Percentiles rank a stretch among this genome's conserved stretches.
phyloP scores from a whole-genome alignment of 129 eudicot genomes.

The Arctium lappa region DNA sequence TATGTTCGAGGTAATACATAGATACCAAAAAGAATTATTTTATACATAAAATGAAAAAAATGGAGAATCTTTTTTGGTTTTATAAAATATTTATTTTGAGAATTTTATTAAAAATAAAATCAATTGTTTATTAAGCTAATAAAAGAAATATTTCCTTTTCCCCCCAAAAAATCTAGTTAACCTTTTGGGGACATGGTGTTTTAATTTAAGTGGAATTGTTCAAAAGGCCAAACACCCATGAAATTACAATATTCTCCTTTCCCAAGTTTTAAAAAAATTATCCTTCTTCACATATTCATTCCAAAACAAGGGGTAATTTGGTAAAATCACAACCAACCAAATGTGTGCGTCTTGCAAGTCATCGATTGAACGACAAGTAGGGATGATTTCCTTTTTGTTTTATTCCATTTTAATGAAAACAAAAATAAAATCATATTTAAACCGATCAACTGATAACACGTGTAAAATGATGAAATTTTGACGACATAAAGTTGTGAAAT shows the following conservation, averaged over 20 bases:
- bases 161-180: neutral
- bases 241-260: neutral
- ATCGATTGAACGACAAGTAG: neutral
- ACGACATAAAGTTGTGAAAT: neutral
- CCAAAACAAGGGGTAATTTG: neutral
- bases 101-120: neutral
- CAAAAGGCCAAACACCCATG: conserved; percentile 9
- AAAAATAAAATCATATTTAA: neutral
- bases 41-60: too few relatives aligned
- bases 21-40: too few relatives aligned
- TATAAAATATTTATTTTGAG: neutral
- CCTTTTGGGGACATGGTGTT: conserved; percentile 19
- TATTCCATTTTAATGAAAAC: neutral
- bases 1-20: too few relatives aligned
- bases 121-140: neutral
- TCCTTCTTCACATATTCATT: neutral
- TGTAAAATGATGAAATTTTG: neutral
- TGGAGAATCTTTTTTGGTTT: neutral
- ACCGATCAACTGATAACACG: neutral
- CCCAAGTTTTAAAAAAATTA: neutral
- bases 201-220: neutral
- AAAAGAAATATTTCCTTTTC: neutral
- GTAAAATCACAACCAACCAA: conserved; percentile 1
- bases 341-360: conserved; percentile 3
- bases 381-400: neutral